A percentile compares a stretch with the other conserved stretches of the same genome.
phyloP scores from a whole-genome alignment of 805 yeast genomes.

The Lipomyces anomalus region DNA sequence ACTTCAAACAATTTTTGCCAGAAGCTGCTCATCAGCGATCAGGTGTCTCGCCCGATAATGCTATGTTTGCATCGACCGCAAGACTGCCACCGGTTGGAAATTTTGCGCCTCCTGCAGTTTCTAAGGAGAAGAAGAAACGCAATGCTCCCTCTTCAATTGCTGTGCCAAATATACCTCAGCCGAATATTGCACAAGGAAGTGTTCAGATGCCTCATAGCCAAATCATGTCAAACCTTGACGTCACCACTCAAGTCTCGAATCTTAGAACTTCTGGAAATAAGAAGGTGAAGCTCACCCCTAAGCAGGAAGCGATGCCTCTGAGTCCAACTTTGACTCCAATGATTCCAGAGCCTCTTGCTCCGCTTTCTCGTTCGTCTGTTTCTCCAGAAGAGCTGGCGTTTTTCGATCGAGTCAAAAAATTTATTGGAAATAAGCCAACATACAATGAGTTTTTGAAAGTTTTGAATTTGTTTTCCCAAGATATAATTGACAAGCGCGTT shows the following conservation, averaged over 20 bases:
- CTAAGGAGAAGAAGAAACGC: constrained; percentile 29
- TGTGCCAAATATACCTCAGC: background rate
- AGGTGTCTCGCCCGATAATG: constrained; percentile 27
- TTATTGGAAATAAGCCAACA: constrained; percentile 79
- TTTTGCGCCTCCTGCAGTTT: constrained; percentile 56
- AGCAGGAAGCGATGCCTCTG: constrained; percentile 24
- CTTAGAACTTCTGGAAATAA: constrained; percentile 14
- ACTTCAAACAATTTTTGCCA: constrained; percentile 91
- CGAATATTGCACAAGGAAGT: no score
- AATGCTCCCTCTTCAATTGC: constrained; percentile 3
- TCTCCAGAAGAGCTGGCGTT: constrained; percentile 80
- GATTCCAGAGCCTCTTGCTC: constrained; percentile 69
- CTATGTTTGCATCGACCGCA: constrained; percentile 20
- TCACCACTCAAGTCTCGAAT: constrained; percentile 8
- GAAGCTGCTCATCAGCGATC: constrained; percentile 50
- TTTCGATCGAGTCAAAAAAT: constrained; percentile 86
- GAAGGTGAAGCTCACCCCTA: constrained; percentile 18
- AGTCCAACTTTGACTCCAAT: constrained; percentile 77
- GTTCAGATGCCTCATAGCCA: background rate
- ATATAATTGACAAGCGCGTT: constrained; percentile 75
- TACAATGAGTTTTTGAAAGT: constrained; percentile 90
- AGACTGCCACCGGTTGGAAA: constrained; percentile 86
- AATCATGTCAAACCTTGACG: constrained; percentile 2
- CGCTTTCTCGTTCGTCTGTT: constrained; percentile 49
- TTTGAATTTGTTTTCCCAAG: constrained; percentile 81